Evolutionary conservation across 1,139 yeast genomes (phyloP), one percentile per base, ranked within the genome.

Genomic region (Magnusiomyces suaveolens): DNA sequence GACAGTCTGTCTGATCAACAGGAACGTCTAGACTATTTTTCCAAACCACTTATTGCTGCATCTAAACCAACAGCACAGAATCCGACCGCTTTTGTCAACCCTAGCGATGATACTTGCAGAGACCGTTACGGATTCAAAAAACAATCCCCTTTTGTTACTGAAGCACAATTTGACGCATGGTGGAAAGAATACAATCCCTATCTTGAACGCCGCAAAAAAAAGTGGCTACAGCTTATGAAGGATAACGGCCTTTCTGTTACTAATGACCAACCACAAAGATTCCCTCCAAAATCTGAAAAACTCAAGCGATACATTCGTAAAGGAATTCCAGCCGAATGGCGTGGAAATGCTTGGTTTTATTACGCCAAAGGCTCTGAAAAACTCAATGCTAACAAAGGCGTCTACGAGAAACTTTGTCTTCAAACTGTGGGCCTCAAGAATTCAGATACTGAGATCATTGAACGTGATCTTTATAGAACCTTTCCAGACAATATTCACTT

Each of bases 331-430:
- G 90, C 96, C 0, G 96, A 88, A 66, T 90, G 97, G 96, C 74
- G 98, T 62, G 98, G 97, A 0, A 81, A 81, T 61, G 97, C 97
- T 0, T 92, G 98, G 98, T 92, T 92, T 75, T 84, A 81, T 72
- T 90, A 87, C 68, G 95, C 95, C n/a, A 83, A 84, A n/a, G 97
- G 97, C 1, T 77, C 82, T 58, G 96, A 88, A 56, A 79, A 77
- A 60, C 69, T 87, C 56, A 82, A 80, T 60, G 80, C 80, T 48
- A 81, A 87, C 65, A 73, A 73, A 14, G 96, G 95, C 0, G 76
- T 87, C 1, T 92, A 89, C 68, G 86, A 82, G 50, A 75, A 76
- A 60, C 75, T 90, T 39, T 81, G 83, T 50, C 71, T 72, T 47
- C 81, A 82, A 59, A 81, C 88, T 0, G 63, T 66, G 41, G 74